Evolutionary conservation across 768 basidiomycete species (phyloP).

Genomic region (Cystoderma amianthinum): DNA sequence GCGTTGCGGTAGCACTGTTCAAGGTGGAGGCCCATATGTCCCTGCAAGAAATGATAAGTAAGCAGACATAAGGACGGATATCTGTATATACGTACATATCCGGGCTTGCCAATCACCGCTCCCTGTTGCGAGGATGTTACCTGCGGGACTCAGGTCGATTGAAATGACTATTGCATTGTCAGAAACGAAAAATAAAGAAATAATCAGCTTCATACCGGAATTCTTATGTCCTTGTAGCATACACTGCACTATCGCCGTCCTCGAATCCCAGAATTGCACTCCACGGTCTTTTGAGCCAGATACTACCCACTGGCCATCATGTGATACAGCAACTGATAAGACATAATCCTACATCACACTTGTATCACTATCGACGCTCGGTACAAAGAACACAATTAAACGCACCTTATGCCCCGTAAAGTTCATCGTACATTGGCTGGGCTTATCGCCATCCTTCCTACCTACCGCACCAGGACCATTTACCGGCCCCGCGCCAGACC

Average conservation of each 20-base stretch:
- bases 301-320: conserved; percentile 91
- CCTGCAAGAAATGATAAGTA: too few species aligned
- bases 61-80: too few species aligned
- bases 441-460: conserved; percentile 48
- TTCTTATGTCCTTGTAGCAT: conserved; percentile 80
- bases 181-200: neutral
- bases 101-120: conserved; percentile 49
- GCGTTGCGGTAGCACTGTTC: too few species aligned
- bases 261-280: conserved; percentile 90
- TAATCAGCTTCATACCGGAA: conserved; percentile 29
- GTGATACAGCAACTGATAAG: conserved; percentile 65
- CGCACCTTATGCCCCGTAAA: conserved; percentile 87
- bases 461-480: conserved; percentile 6
- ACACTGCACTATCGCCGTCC: conserved; percentile 72
- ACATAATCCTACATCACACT: conserved; percentile 43
- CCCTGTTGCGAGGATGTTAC: conserved; percentile 41
- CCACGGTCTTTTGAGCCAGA: conserved; percentile 93
- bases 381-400: conserved; percentile 15
- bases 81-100: conserved; percentile 52
- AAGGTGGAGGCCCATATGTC: too few species aligned
- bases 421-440: conserved; percentile 65
- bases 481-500: conserved; percentile 19
- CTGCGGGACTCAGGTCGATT: conserved; percentile 39
- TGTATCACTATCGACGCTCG: neutral
- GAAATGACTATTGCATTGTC: conserved; percentile 32